phyloP scores from a whole-genome alignment of 306 rosid species.

The Benincasa hispida region DNA sequence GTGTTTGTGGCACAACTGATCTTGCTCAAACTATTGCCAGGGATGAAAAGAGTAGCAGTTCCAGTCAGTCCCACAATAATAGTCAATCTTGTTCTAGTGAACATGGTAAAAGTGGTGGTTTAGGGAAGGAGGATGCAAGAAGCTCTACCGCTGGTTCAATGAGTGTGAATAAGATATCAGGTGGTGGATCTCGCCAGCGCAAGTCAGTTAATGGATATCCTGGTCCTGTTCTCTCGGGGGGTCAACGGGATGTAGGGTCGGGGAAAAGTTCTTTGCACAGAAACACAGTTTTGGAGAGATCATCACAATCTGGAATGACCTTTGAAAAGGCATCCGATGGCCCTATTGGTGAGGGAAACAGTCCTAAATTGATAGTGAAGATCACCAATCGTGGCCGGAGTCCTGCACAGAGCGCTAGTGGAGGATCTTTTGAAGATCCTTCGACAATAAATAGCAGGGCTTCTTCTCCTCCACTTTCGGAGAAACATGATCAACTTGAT shows the following conservation, averaged over 20 bases:
- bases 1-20: conserved; percentile 39
- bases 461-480: conserved; percentile 44
- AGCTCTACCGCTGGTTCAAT: conserved; percentile 70
- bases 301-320: conserved; percentile 25
- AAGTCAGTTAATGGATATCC: conserved; percentile 58
- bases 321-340: conserved; percentile 51
- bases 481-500: conserved; percentile 50
- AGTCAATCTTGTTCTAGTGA: conserved; percentile 81
- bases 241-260: conserved; percentile 38
- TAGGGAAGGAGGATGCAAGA: conserved; percentile 66
- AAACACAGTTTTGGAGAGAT: conserved; percentile 36
- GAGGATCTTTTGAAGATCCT: conserved; percentile 56
- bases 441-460: conserved; percentile 29
- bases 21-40: conserved; percentile 39
- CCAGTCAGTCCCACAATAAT: conserved; percentile 86
- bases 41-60: conserved; percentile 84
- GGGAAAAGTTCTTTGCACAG: conserved; percentile 23
- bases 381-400: conserved; percentile 57
- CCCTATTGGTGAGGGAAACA: conserved; percentile 32
- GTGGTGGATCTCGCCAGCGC: conserved; percentile 46
- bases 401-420: conserved; percentile 50
- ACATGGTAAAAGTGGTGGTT: conserved; percentile 45
- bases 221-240: conserved; percentile 37
- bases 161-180: conserved; percentile 31
- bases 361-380: conserved; percentile 52